Percentiles rank a stretch among this genome's conserved stretches.
phyloP scores from a whole-genome alignment of 1,284 basidiomycete species.

The Lentinula novae-zelandiae region DNA sequence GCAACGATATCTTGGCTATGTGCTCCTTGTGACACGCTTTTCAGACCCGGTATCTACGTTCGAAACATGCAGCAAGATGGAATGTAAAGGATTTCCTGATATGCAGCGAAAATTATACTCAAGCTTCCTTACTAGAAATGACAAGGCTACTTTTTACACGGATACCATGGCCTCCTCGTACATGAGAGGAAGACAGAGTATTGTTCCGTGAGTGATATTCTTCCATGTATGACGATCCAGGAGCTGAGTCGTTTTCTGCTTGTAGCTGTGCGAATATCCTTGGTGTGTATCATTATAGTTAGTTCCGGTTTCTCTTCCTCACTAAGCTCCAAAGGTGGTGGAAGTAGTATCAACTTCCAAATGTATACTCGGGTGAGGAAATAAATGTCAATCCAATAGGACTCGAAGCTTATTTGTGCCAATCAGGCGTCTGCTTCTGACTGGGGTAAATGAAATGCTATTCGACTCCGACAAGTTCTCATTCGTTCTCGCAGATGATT shows the following conservation, averaged over 20 bases:
- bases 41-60: constrained; percentile 62
- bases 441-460: constrained; percentile 41
- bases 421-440: constrained; percentile 61
- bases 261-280: constrained; percentile 64
- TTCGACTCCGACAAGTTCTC: background rate
- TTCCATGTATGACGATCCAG: background rate
- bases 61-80: constrained; percentile 68
- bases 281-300: constrained; percentile 29
- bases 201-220: constrained; percentile 54
- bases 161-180: constrained; percentile 56
- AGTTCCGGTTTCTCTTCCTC: background rate
- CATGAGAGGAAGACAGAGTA: constrained; percentile 59
- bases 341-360: constrained; percentile 70
- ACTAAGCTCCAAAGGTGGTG: constrained; percentile 33
- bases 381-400: background rate
- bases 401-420: constrained; percentile 8
- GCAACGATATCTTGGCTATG: background rate
- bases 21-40: constrained; percentile 1
- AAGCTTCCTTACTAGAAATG: constrained; percentile 42
- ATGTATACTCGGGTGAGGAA: constrained; percentile 61
- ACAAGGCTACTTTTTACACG: constrained; percentile 69
- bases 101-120: background rate
- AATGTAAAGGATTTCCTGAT: constrained; percentile 38
- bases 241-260: background rate
- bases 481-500: constrained; percentile 49